phyloP scores from a whole-genome alignment of 2,329 filamentous ascomycete species.

The Arachnomyces sp. region DNA sequence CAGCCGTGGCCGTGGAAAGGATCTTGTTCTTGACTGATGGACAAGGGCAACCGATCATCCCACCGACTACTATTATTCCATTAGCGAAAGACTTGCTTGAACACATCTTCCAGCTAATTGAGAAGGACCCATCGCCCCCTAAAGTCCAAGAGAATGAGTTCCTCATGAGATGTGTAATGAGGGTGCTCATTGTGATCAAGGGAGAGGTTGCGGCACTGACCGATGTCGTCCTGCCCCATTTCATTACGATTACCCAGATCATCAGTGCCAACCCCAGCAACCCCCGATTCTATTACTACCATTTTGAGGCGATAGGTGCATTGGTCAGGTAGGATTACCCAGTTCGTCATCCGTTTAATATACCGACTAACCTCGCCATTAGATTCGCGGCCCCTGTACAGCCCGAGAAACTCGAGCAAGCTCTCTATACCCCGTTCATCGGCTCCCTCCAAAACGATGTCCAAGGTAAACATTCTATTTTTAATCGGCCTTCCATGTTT shows the following conservation, averaged over 20 bases:
- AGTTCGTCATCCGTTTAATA: neutral
- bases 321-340: constrained; percentile 54
- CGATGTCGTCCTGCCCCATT: constrained; percentile 70
- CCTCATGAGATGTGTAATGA: constrained; percentile 96
- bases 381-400: constrained; percentile 60
- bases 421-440: constrained; percentile 76
- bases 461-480: constrained; percentile 47
- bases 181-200: constrained; percentile 87
- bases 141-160: constrained; percentile 99
- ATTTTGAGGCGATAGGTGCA: constrained; percentile 89
- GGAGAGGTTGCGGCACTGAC: constrained; percentile 67
- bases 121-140: constrained; percentile 71
- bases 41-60: constrained; percentile 67
- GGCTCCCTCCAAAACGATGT: constrained; percentile 73
- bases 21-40: constrained; percentile 76
- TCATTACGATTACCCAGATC: constrained; percentile 81
- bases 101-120: constrained; percentile 85
- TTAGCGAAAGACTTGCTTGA: constrained; percentile 78
- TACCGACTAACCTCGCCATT: constrained; percentile 10
- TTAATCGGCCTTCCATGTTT: neutral
- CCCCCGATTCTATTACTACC: constrained; percentile 95
- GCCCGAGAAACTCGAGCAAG: constrained; percentile 65
- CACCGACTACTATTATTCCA: constrained; percentile 66
- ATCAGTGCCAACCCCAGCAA: constrained; percentile 96
- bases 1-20: constrained; percentile 91